Percentiles rank a stretch among this genome's conserved stretches.
phyloP scores from a whole-genome alignment of 352 stramenopile genomes.

The Globisporangium viniferum region DNA sequence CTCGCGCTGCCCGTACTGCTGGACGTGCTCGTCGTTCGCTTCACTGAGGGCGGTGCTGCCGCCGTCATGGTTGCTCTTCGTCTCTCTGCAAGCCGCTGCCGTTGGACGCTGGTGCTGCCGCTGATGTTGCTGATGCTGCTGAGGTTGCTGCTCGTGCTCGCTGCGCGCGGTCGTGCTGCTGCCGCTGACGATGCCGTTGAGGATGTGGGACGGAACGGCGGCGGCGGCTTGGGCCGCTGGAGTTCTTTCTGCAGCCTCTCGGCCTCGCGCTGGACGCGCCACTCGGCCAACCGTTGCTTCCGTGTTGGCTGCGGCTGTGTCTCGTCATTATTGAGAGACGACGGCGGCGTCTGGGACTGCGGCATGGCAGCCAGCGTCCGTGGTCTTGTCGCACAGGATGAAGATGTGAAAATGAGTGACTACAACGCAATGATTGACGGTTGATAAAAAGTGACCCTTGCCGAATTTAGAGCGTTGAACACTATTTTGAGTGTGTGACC shows the following conservation, averaged over 20 bases:
- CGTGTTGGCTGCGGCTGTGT: conserved; percentile 7
- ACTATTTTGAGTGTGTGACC: neutral
- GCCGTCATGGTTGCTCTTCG: neutral
- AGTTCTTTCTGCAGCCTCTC: conserved; percentile 4
- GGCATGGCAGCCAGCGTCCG: neutral
- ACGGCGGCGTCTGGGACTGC: conserved; percentile 7
- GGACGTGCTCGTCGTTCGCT: neutral
- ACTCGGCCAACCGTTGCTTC: conserved; percentile 29
- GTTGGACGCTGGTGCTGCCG: neutral
- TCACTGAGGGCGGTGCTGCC: neutral
- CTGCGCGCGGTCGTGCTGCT: conserved; percentile 1
- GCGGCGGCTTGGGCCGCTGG: conserved; percentile 4
- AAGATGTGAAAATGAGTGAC: neutral
- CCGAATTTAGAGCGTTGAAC: neutral
- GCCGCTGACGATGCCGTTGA: neutral
- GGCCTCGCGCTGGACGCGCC: conserved; percentile 18
- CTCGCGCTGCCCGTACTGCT: neutral
- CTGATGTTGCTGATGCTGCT: neutral
- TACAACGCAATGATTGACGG: neutral
- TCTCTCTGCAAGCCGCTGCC: neutral
- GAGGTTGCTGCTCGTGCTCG: conserved; percentile 2
- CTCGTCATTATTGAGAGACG: conserved; percentile 2
- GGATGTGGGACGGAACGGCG: conserved; percentile 8
- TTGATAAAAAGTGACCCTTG: conserved; percentile 9
- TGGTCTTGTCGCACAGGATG: neutral